Evolutionary conservation across 1,139 yeast species (phyloP), one percentile per base, ranked within the genome.

Genomic region (Saccharomyces hybrid): DNA sequence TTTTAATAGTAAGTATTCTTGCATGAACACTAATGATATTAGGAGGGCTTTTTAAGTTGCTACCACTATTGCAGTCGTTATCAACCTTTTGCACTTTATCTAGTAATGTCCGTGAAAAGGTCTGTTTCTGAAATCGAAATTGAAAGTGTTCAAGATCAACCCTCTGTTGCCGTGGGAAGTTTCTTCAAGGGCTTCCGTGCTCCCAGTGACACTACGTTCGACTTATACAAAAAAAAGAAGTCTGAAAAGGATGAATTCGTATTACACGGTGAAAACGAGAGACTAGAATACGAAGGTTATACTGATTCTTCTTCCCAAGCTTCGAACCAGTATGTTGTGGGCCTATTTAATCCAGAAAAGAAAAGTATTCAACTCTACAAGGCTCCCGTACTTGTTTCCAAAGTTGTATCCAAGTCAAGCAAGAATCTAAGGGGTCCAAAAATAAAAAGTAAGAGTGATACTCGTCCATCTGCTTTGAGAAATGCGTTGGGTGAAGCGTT

Each of bases 401-500:
- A 72, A 62, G 86, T 81, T 55, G 76, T 79, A 48, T 77, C 86
- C 16, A 80, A 78, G 69, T 71, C 77, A 4, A 79, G 77, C 61
- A 77, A 81, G 63, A 70, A 70, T 46, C 73, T 74, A 59, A 74
- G 73, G 50, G 87, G 90, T 2, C 95, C 93, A 34, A 72, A 76
- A 28, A 76, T 87, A 56, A 82, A 78, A 70, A 82, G 79, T 63
- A 65, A 59, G 41, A 71, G 73, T 38, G 83, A 84, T 57, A 75
- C 77, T 13, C 77, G 83, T 64, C 73, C 76, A 61, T 71, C 76
- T 46, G 75, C 76, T 13, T 88, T 87, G 72, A 80, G 96, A 69
- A 87, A 81, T 59, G 88, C 88, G 2, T 78, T 93, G 65, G 99
- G 99, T 67, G 93, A 89, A 71, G 95, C 95, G 1, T 93, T 93